Conservation (phyloP, 1,284 basidiomycete species). For the Puccinia horiana region DNA sequence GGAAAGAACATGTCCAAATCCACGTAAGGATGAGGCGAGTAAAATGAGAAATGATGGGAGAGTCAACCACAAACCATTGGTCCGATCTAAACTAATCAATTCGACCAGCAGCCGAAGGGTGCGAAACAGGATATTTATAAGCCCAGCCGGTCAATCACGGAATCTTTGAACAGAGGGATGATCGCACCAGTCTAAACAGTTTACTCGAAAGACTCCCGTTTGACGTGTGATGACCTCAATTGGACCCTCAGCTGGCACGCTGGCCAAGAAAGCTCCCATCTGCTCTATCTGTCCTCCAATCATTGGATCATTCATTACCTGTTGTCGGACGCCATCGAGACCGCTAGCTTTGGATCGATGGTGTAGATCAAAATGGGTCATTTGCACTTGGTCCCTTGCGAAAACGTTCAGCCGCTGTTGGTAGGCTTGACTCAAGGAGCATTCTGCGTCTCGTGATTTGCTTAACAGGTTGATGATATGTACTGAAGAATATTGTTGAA, state of each 20-base stretch:
- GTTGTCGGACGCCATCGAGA: slow-evolving; percentile 78
- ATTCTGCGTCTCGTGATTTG: slow-evolving; percentile 72
- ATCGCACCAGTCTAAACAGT: slow-evolving; percentile 88
- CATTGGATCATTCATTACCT: slow-evolving; percentile 65
- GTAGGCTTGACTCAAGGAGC: slow-evolving; percentile 78
- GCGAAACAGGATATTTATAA: slow-evolving; percentile 10
- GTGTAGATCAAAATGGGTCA: slow-evolving; percentile 95
- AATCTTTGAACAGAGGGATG: not conserved
- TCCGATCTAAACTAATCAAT: slow-evolving; percentile 78
- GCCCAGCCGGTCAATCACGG: slow-evolving; percentile 29
- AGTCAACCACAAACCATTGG: slow-evolving; percentile 73
- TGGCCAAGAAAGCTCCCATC: slow-evolving; percentile 71
- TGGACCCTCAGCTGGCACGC: slow-evolving; percentile 67
- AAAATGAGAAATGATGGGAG: not conserved
- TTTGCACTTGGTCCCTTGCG: slow-evolving; percentile 63
- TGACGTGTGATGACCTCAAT: slow-evolving; percentile 77
- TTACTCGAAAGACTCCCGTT: slow-evolving; percentile 85
- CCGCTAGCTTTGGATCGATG: slow-evolving; percentile 76
- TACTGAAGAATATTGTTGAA: slow-evolving; percentile 55
- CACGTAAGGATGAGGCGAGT: not conserved
- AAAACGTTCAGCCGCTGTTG: slow-evolving; percentile 69
- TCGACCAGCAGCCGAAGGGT: slow-evolving; percentile 30
- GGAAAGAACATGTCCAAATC: not conserved
- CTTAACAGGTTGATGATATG: slow-evolving; percentile 57
- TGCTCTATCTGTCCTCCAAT: slow-evolving; percentile 71